phyloP scores from a whole-genome alignment of 768 basidiomycete genomes.

The Suillus lakei region DNA sequence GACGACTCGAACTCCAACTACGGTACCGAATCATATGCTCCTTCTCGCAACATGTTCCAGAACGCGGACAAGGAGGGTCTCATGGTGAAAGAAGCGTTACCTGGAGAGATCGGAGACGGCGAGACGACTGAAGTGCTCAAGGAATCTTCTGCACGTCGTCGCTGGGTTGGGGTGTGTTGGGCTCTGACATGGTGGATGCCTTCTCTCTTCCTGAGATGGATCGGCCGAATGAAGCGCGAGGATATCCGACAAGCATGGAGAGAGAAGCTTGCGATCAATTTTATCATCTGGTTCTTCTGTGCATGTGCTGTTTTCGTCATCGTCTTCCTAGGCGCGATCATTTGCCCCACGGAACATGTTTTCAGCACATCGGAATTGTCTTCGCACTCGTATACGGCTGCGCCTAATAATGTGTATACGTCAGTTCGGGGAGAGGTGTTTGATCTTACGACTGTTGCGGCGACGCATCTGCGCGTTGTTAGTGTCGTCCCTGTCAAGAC shows the following conservation, averaged over 20 bases:
- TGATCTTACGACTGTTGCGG: slow-evolving; percentile 72
- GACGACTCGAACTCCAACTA: slow-evolving; percentile 82
- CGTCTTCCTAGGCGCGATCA: slow-evolving; percentile 81
- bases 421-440: slow-evolving; percentile 95
- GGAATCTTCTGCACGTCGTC: slow-evolving; percentile 77
- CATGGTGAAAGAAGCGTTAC: slow-evolving; percentile 80
- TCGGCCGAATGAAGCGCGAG: slow-evolving; percentile 92
- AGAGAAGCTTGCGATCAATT: slow-evolving; percentile 93
- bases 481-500: slow-evolving; percentile 75
- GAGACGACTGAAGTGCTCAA: slow-evolving; percentile 89
- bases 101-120: slow-evolving; percentile 85
- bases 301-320: slow-evolving; percentile 92
- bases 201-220: slow-evolving; percentile 61
- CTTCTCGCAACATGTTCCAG: slow-evolving; percentile 95
- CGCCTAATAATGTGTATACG: slow-evolving; percentile 78
- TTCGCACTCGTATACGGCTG: slow-evolving; percentile 63
- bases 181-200: slow-evolving; percentile 93
- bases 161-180: slow-evolving; percentile 91
- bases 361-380: slow-evolving; percentile 80
- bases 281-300: slow-evolving; percentile 96
- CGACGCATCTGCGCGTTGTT: slow-evolving; percentile 69
- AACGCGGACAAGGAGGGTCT: slow-evolving; percentile 74
- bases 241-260: slow-evolving; percentile 97
- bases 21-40: slow-evolving; percentile 93
- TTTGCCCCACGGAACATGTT: slow-evolving; percentile 95